Conservation (phyloP, 2,329 filamentous ascomycete species). For the Fusarium buxicola region DNA sequence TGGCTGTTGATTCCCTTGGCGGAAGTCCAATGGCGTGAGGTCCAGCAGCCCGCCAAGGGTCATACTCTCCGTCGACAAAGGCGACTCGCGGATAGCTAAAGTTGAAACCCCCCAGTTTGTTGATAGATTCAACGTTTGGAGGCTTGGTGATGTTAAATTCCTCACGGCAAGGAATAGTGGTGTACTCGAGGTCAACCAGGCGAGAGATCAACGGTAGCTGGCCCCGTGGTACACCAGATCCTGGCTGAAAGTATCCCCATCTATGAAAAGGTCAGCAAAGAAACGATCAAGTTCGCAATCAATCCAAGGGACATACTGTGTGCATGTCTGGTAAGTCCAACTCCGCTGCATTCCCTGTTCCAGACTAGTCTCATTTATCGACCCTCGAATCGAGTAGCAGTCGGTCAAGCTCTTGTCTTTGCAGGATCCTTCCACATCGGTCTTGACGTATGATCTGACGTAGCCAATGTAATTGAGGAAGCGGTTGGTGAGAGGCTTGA, state of each 20-base stretch:
- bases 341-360: conserved; percentile 48
- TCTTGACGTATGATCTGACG: conserved; percentile 50
- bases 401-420: conserved; percentile 41
- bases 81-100: conserved; percentile 82
- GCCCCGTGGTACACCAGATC: conserved; percentile 72
- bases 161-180: conserved; percentile 70
- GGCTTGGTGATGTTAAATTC: conserved; percentile 76
- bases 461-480: conserved; percentile 66
- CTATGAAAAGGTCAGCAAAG: conserved; percentile 50
- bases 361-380: conserved; percentile 37
- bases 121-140: conserved; percentile 74
- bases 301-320: conserved; percentile 54
- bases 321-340: conserved; percentile 68
- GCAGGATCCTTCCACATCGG: conserved; percentile 39
- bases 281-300: accelerated
- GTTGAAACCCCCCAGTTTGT: conserved; percentile 79
- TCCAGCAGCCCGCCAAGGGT: conserved; percentile 83
- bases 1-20: conserved; percentile 67
- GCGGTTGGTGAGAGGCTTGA: conserved; percentile 53
- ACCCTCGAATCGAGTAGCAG: conserved; percentile 48
- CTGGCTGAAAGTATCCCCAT: conserved; percentile 85
- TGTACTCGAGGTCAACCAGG: conserved; percentile 72
- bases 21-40: conserved; percentile 74
- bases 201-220: conserved; percentile 79
- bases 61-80: conserved; percentile 78